Conservation (phyloP, 306 rosid species). For the Gillenia trifoliata region DNA sequence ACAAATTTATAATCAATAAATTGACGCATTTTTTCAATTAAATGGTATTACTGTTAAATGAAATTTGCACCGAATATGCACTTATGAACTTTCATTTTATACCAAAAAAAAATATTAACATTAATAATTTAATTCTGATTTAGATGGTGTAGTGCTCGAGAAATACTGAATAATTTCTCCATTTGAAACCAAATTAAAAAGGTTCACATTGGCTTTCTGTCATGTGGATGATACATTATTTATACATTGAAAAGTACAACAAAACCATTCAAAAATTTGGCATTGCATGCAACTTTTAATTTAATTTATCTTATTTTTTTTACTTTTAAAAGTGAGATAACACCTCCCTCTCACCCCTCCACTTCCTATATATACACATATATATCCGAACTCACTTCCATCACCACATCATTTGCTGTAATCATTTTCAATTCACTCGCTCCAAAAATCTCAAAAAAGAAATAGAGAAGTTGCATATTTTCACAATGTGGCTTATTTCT, state of each 20-base stretch:
- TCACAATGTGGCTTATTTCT: slow-evolving; percentile 42
- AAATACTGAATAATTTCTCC: no score
- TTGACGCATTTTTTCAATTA: no score
- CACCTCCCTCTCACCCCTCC: neutral
- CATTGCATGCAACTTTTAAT: slow-evolving; percentile 1
- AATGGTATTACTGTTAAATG: neutral
- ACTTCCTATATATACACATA: neutral
- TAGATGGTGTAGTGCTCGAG: neutral
- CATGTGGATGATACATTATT: slow-evolving; percentile 11
- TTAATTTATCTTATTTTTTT: neutral
- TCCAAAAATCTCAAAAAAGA: neutral
- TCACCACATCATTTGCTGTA: neutral
- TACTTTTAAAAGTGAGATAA: neutral
- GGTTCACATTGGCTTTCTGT: slow-evolving; percentile 9
- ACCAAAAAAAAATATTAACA: neutral
- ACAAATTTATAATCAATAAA: no score
- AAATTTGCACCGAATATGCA: neutral
- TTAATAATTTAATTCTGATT: neutral
- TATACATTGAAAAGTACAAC: neutral
- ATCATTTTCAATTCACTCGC: neutral
- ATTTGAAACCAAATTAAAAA: neutral
- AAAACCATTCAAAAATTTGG: slow-evolving; percentile 14
- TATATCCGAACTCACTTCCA: neutral
- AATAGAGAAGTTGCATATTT: neutral
- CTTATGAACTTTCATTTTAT: neutral